These are phyloP conservation scores for Eutypa lata DNA, from an alignment of 2,329 filamentous ascomycete species.

Conservation along the genomic window DNA sequence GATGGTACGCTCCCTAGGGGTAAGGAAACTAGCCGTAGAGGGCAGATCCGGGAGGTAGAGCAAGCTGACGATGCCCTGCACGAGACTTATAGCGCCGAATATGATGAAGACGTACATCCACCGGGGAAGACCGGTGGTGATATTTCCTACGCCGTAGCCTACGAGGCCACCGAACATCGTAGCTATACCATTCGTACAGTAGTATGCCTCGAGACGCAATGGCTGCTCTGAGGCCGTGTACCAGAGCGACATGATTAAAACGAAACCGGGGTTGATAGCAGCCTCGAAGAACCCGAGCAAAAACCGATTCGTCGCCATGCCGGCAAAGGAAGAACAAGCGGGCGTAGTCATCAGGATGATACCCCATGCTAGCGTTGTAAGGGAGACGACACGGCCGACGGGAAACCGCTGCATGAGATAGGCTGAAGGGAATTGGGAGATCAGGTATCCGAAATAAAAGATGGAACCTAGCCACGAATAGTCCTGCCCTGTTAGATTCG, in stretches of 20 bases:
- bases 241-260: slow-evolving; percentile 33
- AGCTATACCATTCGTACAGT: slow-evolving; percentile 57
- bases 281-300: slow-evolving; percentile 56
- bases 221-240: slow-evolving; percentile 44
- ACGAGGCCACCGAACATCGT: slow-evolving; percentile 60
- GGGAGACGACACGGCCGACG: slow-evolving; percentile 45
- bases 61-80: slow-evolving; percentile 55
- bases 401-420: slow-evolving; percentile 45
- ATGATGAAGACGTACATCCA: slow-evolving; percentile 51
- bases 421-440: slow-evolving; percentile 41
- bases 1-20: slow-evolving; percentile 50
- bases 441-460: slow-evolving; percentile 50
- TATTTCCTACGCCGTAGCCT: slow-evolving; percentile 56
- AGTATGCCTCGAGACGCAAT: slow-evolving; percentile 52
- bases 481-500: slow-evolving; percentile 44
- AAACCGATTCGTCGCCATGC: slow-evolving; percentile 53
- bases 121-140: slow-evolving; percentile 30
- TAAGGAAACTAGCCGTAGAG: slow-evolving; percentile 60
- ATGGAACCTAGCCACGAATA: slow-evolving; percentile 52
- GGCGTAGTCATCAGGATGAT: slow-evolving; percentile 44
- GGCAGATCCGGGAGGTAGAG: slow-evolving; percentile 61
- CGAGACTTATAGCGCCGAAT: slow-evolving; percentile 51
- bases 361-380: slow-evolving; percentile 45
- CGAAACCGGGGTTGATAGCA: slow-evolving; percentile 50
- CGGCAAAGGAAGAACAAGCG: slow-evolving; percentile 51